Conservation (phyloP, 768 basidiomycete genomes). For the Kwoniella sp. region DNA sequence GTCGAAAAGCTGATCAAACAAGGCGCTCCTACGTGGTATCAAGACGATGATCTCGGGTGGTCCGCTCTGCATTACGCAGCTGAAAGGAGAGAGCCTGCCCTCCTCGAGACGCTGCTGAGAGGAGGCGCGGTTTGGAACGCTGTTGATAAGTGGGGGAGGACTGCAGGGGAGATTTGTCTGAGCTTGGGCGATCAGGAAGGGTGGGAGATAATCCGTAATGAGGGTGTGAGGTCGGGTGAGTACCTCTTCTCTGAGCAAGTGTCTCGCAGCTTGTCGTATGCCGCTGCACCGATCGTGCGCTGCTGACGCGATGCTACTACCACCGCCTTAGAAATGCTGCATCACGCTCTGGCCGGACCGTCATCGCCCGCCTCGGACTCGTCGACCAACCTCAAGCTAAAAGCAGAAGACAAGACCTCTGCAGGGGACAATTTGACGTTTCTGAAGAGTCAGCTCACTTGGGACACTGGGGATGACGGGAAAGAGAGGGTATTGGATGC, state of each 20-base stretch:
- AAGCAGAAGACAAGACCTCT: conserved; percentile 51
- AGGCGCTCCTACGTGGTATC: conserved; percentile 79
- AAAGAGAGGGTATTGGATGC: conserved; percentile 79
- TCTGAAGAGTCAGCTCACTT: conserved; percentile 70
- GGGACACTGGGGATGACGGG: conserved; percentile 68
- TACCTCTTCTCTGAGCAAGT: conserved; percentile 20
- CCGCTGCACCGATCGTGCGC: background rate
- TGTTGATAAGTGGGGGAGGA: conserved; percentile 79
- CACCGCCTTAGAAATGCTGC: conserved; percentile 57
- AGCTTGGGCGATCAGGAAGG: conserved; percentile 76
- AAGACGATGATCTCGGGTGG: conserved; percentile 75
- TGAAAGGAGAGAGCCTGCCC: conserved; percentile 67
- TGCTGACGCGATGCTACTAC: conserved; percentile 18
- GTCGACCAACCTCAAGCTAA: conserved; percentile 38
- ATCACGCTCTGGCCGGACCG: conserved; percentile 44
- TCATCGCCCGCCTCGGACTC: conserved; percentile 25
- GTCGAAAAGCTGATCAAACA: conserved; percentile 56
- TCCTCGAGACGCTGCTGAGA: conserved; percentile 71
- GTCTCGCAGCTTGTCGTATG: conserved; percentile 12
- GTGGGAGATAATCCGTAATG: conserved; percentile 81
- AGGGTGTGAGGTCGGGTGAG: conserved; percentile 85
- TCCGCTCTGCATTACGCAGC: conserved; percentile 78
- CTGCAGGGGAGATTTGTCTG: conserved; percentile 85
- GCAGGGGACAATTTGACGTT: conserved; percentile 62
- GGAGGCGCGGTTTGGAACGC: conserved; percentile 90